A percentile compares a stretch with the other conserved stretches of the same genome.
These are phyloP conservation scores for Chrysopogon serrulatus DNA, from an alignment of 176 grass and related monocot genomes.

Conservation along the genomic window DNA sequence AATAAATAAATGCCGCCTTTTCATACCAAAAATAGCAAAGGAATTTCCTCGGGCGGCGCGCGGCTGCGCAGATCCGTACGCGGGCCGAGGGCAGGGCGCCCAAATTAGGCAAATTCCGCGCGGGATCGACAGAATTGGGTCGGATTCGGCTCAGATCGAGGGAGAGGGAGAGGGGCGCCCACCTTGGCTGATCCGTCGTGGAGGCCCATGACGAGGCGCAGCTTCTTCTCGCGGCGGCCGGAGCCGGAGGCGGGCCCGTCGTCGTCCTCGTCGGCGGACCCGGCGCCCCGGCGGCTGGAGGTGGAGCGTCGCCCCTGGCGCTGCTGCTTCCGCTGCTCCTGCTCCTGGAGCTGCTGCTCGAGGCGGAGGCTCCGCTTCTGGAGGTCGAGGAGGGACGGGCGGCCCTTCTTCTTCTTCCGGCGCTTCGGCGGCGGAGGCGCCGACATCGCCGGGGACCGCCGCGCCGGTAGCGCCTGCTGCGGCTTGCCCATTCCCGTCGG, in stretches of 20 bases:
- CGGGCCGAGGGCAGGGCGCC: not conserved
- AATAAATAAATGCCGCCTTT: slow-evolving; percentile 42
- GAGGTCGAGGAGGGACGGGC: slow-evolving; percentile 85
- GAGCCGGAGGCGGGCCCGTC: slow-evolving; percentile 24
- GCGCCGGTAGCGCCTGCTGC: slow-evolving; percentile 45
- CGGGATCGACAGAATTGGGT: slow-evolving; percentile 20
- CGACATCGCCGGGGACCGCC: slow-evolving; percentile 40
- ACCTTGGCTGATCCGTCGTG: slow-evolving; percentile 50
- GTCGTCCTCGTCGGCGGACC: slow-evolving; percentile 28
- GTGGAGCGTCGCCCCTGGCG: slow-evolving; percentile 7
- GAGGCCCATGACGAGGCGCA: slow-evolving; percentile 62
- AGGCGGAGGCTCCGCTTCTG: slow-evolving; percentile 70
- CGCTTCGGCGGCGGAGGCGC: slow-evolving; percentile 43
- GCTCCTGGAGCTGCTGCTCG: slow-evolving; percentile 48
- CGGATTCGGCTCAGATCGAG: slow-evolving; percentile 43
- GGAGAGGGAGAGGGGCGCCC: not conserved
- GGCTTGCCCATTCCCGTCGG: slow-evolving; percentile 66
- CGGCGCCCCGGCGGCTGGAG: slow-evolving; percentile 49
- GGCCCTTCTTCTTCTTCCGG: slow-evolving; percentile 94
- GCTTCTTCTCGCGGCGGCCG: slow-evolving; percentile 75
- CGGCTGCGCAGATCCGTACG: slow-evolving; percentile 51
- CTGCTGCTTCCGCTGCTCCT: not conserved
- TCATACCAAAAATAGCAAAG: slow-evolving; percentile 21
- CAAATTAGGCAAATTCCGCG: slow-evolving; percentile 24
- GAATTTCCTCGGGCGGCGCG: slow-evolving; percentile 39